These are phyloP conservation scores for Cucurbita argyrosperma DNA, from an alignment of 306 rosid genomes.

Conservation along the genomic window DNA sequence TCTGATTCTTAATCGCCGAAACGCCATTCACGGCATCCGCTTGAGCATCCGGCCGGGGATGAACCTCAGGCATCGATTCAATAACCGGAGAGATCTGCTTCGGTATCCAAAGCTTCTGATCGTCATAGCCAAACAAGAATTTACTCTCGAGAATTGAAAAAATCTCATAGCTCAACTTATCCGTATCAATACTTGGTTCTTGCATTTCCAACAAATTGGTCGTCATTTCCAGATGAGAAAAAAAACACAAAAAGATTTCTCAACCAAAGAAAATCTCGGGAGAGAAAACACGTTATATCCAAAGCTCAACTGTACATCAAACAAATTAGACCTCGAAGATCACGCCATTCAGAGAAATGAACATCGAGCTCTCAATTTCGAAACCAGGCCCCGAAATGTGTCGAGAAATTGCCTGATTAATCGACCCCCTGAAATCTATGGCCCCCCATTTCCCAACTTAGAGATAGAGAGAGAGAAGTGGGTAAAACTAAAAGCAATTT, in stretches of 20 bases:
- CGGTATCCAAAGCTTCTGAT: constrained; percentile 89
- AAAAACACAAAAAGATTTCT: neutral
- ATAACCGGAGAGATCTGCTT: constrained; percentile 38
- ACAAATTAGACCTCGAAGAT: neutral
- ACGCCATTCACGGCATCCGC: constrained; percentile 12
- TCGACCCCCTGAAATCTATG: neutral
- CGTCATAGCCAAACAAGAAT: constrained; percentile 89
- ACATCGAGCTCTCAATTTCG: neutral
- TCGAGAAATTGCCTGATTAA: neutral
- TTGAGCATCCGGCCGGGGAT: constrained; percentile 4
- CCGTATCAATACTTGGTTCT: constrained; percentile 93
- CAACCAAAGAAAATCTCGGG: neutral
- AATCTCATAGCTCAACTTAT: constrained; percentile 93
- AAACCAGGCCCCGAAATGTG: neutral
- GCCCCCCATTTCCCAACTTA: neutral
- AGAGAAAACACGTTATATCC: neutral
- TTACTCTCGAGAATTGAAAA: constrained; percentile 90
- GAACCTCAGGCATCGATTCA: constrained; percentile 26
- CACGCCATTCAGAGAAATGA: neutral
- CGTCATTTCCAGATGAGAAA: constrained; percentile 16
- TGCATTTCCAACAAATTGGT: constrained; percentile 54
- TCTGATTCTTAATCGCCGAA: constrained; percentile 69
- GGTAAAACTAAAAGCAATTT: no score
- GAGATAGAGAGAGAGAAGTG: no score
- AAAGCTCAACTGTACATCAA: neutral